Conservation (phyloP, 106 monocot species). For the Dendrobium nobile region DNA sequence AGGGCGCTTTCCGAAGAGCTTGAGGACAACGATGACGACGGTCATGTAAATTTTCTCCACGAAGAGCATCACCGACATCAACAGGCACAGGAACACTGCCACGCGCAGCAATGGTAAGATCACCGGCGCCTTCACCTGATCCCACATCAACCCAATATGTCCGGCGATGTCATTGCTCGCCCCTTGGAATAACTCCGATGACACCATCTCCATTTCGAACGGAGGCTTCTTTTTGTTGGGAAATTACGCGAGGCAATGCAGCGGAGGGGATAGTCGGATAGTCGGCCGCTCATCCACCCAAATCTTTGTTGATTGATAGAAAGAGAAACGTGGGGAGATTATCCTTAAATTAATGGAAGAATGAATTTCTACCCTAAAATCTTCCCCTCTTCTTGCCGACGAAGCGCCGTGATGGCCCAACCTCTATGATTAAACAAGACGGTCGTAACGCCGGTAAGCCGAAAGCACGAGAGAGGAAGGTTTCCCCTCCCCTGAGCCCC, state of each 20-base stretch:
- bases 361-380: not conserved
- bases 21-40: constrained; percentile 22
- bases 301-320: not conserved
- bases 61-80: constrained; percentile 37
- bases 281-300: not conserved
- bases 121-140: constrained; percentile 25
- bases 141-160: constrained; percentile 26
- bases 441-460: not conserved
- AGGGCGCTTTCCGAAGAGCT: constrained; percentile 26
- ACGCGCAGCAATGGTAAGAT: constrained; percentile 31
- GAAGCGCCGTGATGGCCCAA: not conserved
- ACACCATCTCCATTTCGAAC: not conserved
- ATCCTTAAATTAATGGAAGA: not conserved
- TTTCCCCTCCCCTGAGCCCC: not conserved
- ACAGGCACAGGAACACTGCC: constrained; percentile 24
- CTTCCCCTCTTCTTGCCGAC: not conserved
- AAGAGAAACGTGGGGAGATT: not conserved
- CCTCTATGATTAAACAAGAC: not conserved
- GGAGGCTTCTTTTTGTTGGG: not conserved
- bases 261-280: not conserved
- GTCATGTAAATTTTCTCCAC: constrained; percentile 40
- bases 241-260: not conserved
- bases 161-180: constrained; percentile 15
- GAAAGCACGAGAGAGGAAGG: not conserved
- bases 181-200: constrained; percentile 8